These are phyloP conservation scores for Collybia sp. DNA, from an alignment of 768 basidiomycete species.

Conservation along the genomic window DNA sequence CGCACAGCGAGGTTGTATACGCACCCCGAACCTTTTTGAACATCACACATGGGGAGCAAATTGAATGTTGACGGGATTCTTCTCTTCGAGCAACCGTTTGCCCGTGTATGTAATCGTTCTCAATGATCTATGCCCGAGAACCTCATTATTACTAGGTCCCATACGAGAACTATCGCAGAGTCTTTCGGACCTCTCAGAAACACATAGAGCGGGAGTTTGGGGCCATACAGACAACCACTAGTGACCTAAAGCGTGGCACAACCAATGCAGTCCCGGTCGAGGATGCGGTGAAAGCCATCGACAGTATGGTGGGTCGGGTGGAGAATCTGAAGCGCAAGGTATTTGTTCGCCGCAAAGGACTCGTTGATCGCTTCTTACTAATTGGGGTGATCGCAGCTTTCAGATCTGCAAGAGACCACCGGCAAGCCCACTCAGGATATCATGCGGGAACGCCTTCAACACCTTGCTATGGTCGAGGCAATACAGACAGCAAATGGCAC, in stretches of 20 bases:
- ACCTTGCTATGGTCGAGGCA: conserved; percentile 61
- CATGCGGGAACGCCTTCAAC: conserved; percentile 69
- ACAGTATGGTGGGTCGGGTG: conserved; percentile 72
- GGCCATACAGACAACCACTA: conserved; percentile 48
- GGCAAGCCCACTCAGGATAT: conserved; percentile 65
- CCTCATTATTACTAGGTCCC: conserved; percentile 55
- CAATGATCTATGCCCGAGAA: conserved; percentile 1
- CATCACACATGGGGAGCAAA: conserved; percentile 39
- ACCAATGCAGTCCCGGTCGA: conserved; percentile 34
- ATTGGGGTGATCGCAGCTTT: conserved; percentile 25
- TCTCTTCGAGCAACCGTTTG: conserved; percentile 84
- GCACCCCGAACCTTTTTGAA: no score
- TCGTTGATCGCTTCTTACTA: neutral
- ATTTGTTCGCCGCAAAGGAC: conserved; percentile 8
- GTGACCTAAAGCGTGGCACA: conserved; percentile 51
- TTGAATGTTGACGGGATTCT: conserved; percentile 69
- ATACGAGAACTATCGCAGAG: conserved; percentile 83
- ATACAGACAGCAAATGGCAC: conserved; percentile 45
- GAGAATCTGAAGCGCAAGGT: conserved; percentile 90
- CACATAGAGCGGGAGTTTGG: conserved; percentile 77
- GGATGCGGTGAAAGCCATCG: conserved; percentile 57
- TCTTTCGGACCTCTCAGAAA: conserved; percentile 80
- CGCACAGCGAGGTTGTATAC: no score
- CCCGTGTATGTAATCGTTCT: conserved; percentile 41
- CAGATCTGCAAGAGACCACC: conserved; percentile 40